Conservation (phyloP, 257 asterid species). For the Solanum bulbocastanum region DNA sequence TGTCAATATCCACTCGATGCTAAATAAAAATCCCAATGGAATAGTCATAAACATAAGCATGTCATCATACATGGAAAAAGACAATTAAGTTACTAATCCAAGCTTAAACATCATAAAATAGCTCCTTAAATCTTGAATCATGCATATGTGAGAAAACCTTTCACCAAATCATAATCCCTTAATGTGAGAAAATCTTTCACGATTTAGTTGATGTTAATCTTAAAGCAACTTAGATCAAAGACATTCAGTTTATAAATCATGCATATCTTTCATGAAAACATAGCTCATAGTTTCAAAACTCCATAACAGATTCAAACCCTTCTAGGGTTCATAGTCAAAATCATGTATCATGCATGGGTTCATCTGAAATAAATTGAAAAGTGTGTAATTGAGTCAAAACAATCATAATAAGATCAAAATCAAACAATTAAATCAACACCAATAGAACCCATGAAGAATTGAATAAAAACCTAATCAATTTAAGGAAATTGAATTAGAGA, state of each 20-base stretch:
- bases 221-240: neutral
- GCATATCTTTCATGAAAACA: neutral
- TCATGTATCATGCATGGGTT: no score
- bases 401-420: no score
- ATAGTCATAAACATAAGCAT: neutral
- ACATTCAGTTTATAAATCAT: neutral
- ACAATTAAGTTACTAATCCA: neutral
- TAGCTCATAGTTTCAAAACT: neutral
- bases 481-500: no score
- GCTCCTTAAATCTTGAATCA: neutral
- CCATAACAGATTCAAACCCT: neutral
- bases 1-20: neutral
- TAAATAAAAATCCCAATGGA: neutral
- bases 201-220: neutral
- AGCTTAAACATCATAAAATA: neutral
- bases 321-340: neutral
- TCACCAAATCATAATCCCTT: neutral
- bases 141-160: neutral
- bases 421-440: no score
- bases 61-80: neutral
- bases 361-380: no score
- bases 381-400: no score
- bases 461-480: no score
- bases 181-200: neutral
- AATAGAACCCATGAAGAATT: no score